These are phyloP conservation scores for Medicago arabica DNA, from an alignment of 306 rosid species.

Conservation along the genomic window DNA sequence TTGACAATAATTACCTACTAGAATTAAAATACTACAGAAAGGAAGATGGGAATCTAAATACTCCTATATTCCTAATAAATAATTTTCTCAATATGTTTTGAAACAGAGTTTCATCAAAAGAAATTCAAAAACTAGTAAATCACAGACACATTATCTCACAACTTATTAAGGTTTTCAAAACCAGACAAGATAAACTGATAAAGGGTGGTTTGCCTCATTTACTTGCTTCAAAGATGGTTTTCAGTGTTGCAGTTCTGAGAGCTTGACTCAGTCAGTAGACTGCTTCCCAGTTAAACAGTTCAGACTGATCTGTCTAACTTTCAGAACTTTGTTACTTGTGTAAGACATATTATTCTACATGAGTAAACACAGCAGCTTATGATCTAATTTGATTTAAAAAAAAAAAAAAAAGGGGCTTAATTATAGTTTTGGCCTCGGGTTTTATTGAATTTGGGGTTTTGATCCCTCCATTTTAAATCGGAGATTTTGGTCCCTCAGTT, in stretches of 20 bases:
- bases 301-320: neutral
- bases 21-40: neutral
- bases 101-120: neutral
- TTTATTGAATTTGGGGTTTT: no score
- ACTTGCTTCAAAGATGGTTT: slow-evolving; percentile 18
- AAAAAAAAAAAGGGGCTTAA: no score
- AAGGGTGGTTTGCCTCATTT: slow-evolving; percentile 4
- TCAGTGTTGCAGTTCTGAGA: neutral
- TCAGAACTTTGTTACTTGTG: slow-evolving; percentile 1
- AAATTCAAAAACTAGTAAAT: slow-evolving; percentile 28
- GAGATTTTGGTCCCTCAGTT: no score
- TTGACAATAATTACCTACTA: neutral
- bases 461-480: no score
- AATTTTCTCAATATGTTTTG: slow-evolving; percentile 8
- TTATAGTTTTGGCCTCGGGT: no score
- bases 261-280: neutral
- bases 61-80: neutral
- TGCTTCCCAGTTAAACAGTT: no score
- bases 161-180: slow-evolving; percentile 12
- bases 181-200: slow-evolving; percentile 1
- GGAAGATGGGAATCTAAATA: slow-evolving; percentile 17
- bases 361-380: neutral
- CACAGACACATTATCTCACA: neutral
- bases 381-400: neutral
- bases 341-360: slow-evolving; percentile 11